Percentiles rank a stretch among this genome's conserved stretches.
phyloP scores from a whole-genome alignment of 179 eudicot species.

The Carnegiea gigantea region DNA sequence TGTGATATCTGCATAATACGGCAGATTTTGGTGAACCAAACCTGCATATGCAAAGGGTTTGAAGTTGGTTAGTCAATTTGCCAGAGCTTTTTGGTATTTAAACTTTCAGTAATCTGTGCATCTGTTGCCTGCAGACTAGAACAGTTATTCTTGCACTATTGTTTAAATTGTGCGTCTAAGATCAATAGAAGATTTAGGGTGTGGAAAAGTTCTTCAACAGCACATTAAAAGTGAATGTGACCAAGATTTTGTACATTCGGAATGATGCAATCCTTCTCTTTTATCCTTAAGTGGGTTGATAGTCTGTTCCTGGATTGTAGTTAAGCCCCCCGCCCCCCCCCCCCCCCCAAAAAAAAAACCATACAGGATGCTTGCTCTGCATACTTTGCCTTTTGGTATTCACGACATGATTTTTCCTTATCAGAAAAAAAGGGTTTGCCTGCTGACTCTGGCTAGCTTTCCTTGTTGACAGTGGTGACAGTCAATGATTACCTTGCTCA shows the following conservation, averaged over 20 bases:
- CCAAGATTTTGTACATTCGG: background rate
- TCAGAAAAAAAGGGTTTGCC: background rate
- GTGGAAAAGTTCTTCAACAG: background rate
- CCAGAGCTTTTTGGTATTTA: background rate
- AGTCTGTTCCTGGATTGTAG: background rate
- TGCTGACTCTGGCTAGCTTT: conserved; percentile 20
- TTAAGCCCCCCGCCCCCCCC: too few species aligned
- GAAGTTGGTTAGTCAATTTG: background rate
- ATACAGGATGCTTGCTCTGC: background rate
- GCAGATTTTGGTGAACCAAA: background rate
- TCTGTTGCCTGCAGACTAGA: background rate
- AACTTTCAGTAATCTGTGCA: background rate
- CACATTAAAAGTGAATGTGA: background rate
- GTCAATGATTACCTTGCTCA: conserved; percentile 98
- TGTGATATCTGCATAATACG: background rate
- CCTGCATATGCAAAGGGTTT: background rate
- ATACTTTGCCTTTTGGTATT: background rate
- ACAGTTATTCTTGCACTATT: background rate
- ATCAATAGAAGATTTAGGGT: background rate
- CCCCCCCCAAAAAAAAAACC: too few species aligned
- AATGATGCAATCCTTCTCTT: background rate
- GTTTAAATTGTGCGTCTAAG: background rate
- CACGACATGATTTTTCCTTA: background rate
- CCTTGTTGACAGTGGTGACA: conserved; percentile 71
- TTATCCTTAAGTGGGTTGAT: background rate